Conservation (phyloP, 768 basidiomycete species). For the Tephrocybe sp. region DNA sequence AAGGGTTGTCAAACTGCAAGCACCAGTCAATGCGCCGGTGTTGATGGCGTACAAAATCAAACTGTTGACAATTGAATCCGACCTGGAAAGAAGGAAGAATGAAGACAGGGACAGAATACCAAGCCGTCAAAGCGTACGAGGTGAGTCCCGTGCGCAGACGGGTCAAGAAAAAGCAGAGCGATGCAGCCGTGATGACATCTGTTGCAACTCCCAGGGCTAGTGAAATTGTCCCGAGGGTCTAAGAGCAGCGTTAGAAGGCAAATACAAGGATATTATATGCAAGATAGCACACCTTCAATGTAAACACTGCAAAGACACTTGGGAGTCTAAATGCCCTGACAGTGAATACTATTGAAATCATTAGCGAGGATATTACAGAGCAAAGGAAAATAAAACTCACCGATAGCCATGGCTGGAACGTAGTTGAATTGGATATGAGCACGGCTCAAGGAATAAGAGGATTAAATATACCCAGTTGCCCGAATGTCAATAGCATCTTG, state of each 20-base stretch:
- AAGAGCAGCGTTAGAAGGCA: neutral
- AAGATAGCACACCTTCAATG: constrained; percentile 39
- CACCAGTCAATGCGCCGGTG: constrained; percentile 59
- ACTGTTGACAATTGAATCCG: constrained; percentile 56
- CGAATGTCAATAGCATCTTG: constrained; percentile 46
- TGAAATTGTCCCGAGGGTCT: constrained; percentile 51
- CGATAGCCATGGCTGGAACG: constrained; percentile 32
- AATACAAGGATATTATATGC: neutral
- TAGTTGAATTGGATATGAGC: neutral
- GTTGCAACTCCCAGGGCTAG: constrained; percentile 52
- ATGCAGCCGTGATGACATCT: constrained; percentile 54
- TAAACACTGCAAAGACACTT: constrained; percentile 36
- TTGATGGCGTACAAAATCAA: constrained; percentile 62
- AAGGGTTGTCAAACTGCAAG: constrained; percentile 48
- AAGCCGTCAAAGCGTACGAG: constrained; percentile 31
- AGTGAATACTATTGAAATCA: constrained; percentile 30
- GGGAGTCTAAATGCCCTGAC: constrained; percentile 45
- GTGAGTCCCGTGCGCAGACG: constrained; percentile 52
- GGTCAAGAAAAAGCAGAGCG: constrained; percentile 60
- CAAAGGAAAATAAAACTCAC: constrained; percentile 24
- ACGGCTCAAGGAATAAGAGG: constrained; percentile 9
- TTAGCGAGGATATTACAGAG: neutral
- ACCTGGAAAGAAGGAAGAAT: constrained; percentile 32
- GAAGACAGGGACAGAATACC: neutral
- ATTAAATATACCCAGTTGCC: constrained; percentile 42